A percentile compares a stretch with the other conserved stretches of the same genome.
These are phyloP conservation scores for Entophlyctis luteolus DNA, from an alignment of 192 early-diverging fungal species.

Conservation along the genomic window DNA sequence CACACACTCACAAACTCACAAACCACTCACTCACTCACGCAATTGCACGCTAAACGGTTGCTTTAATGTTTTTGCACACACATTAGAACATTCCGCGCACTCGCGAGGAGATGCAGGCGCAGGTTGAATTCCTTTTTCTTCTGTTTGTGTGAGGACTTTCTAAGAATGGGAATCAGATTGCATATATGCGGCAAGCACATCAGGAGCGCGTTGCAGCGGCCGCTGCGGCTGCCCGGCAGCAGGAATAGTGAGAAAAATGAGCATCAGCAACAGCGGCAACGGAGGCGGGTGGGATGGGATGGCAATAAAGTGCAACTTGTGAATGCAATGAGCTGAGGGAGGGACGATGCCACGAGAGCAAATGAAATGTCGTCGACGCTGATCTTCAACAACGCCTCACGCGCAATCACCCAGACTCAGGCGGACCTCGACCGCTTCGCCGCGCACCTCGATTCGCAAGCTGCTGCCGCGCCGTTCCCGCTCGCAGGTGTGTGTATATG, in stretches of 20 bases:
- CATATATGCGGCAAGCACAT: slow-evolving; percentile 1
- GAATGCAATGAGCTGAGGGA: no score
- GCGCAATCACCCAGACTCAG: slow-evolving; percentile 30
- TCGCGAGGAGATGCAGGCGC: background rate
- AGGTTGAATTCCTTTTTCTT: background rate
- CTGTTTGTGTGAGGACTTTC: background rate
- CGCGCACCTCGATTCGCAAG: slow-evolving; percentile 27
- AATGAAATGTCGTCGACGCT: slow-evolving; percentile 36
- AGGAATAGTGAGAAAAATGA: background rate
- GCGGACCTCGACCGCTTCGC: slow-evolving; percentile 36
- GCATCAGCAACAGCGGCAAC: background rate
- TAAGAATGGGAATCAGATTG: background rate
- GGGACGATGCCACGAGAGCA: background rate
- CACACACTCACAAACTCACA: background rate
- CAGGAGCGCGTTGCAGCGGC: slow-evolving; percentile 13
- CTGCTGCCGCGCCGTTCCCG: background rate
- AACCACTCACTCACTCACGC: no score
- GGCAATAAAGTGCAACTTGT: background rate
- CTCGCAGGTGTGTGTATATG: background rate
- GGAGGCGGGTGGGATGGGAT: background rate
- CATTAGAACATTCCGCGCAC: background rate
- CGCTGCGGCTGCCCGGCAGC: background rate
- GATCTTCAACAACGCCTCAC: slow-evolving; percentile 39
- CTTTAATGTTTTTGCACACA: no score
- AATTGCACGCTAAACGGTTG: no score